phyloP scores from a whole-genome alignment of 2,329 filamentous ascomycete genomes.

The Apiospora kogelbergensis region DNA sequence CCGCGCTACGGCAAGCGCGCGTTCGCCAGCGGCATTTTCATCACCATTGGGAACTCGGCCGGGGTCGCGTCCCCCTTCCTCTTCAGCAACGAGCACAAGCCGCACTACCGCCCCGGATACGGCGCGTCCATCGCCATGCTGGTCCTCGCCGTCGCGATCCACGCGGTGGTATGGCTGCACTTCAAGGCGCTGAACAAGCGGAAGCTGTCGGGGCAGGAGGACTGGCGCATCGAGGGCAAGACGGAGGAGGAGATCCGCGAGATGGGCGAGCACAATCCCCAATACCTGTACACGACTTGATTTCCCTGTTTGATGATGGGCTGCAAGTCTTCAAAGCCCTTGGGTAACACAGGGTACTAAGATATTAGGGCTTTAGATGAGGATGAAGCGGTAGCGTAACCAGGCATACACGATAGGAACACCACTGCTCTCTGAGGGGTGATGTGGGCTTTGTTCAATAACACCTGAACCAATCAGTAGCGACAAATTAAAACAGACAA shows the following conservation, averaged over 20 bases:
- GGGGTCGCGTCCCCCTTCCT: conserved; percentile 64
- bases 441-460: no score
- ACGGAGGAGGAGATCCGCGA: conserved; percentile 41
- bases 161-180: conserved; percentile 27
- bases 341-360: no score
- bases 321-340: no score
- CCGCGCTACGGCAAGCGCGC: conserved; percentile 66
- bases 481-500: no score
- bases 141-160: conserved; percentile 29
- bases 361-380: no score
- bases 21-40: conserved; percentile 59
- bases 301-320: not conserved
- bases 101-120: conserved; percentile 50
- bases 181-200: conserved; percentile 36
- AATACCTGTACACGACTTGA: conserved; percentile 11
- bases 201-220: conserved; percentile 35
- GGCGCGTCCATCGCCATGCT: conserved; percentile 51
- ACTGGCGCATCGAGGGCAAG: conserved; percentile 40
- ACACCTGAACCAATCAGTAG: no score
- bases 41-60: conserved; percentile 61
- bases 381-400: no score
- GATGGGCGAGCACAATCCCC: conserved; percentile 36
- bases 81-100: conserved; percentile 43
- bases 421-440: no score
- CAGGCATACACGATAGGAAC: no score